These are phyloP conservation scores for Hymenoscyphus linearis DNA, from an alignment of 2,329 filamentous ascomycete genomes.

Conservation along the genomic window DNA sequence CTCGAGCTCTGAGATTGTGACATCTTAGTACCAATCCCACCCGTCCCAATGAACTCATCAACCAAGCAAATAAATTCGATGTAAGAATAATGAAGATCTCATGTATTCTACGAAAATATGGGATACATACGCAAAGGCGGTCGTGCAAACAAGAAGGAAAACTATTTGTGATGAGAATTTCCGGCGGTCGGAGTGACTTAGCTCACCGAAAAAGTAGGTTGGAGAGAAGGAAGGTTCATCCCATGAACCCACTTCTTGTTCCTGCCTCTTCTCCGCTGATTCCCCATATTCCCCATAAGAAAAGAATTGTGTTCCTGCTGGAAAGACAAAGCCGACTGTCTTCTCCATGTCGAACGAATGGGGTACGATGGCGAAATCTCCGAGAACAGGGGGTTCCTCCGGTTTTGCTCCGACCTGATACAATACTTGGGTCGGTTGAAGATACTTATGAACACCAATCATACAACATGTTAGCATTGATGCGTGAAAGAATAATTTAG, in stretches of 20 bases:
- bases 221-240: neutral
- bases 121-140: neutral
- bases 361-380: neutral
- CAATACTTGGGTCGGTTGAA: too few species aligned
- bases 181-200: neutral
- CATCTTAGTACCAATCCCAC: neutral
- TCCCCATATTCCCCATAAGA: too few species aligned
- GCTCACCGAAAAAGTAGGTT: neutral
- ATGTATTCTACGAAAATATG: neutral
- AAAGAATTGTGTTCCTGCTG: too few species aligned
- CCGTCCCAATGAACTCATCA: neutral
- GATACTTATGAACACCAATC: too few species aligned
- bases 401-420: neutral
- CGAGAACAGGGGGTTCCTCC: neutral
- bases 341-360: neutral
- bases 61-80: neutral
- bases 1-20: neutral
- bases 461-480: too few species aligned
- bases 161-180: neutral
- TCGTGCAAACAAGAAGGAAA: neutral
- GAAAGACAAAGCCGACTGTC: too few species aligned
- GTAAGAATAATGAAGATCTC: neutral
- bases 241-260: neutral
- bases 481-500: too few species aligned
- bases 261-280: neutral